phyloP scores from a whole-genome alignment of 2,329 filamentous ascomycete species.

The Fusarium sublunatum region DNA sequence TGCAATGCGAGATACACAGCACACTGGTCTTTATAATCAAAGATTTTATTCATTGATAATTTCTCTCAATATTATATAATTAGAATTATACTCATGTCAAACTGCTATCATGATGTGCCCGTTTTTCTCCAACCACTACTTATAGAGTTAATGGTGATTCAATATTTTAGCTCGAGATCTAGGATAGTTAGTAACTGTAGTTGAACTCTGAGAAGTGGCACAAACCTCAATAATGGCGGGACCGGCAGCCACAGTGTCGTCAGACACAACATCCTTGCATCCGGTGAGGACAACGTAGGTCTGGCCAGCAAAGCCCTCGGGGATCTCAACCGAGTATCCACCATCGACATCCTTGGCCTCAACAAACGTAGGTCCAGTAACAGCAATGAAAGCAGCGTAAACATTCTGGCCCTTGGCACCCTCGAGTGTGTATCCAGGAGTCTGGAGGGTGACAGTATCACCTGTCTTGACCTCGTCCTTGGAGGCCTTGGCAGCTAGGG shows the following conservation, averaged over 20 bases:
- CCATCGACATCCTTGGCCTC: slow-evolving; percentile 37
- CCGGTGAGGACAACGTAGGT: slow-evolving; percentile 55
- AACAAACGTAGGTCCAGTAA: slow-evolving; percentile 40
- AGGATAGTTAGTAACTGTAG: not conserved
- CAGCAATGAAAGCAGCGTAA: slow-evolving; percentile 52
- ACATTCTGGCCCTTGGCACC: slow-evolving; percentile 39
- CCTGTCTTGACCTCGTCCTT: slow-evolving; percentile 42
- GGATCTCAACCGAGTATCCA: slow-evolving; percentile 41
- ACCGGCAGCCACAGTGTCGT: slow-evolving; percentile 54
- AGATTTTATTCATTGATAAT: too few relatives aligned
- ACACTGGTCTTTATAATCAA: too few relatives aligned
- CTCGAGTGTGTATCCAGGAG: slow-evolving; percentile 44
- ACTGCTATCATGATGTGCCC: too few relatives aligned
- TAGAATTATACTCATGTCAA: too few relatives aligned
- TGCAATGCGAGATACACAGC: too few relatives aligned
- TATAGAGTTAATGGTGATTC: not conserved
- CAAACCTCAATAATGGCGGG: slow-evolving; percentile 50
- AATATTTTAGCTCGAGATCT: slow-evolving; percentile 30
- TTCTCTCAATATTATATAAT: too few relatives aligned
- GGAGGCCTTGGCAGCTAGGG: slow-evolving; percentile 52
- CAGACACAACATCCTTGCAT: slow-evolving; percentile 49
- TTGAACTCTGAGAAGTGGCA: fast-evolving
- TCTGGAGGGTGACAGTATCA: slow-evolving; percentile 42
- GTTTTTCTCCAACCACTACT: too few relatives aligned
- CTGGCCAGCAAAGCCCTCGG: slow-evolving; percentile 52